Evolutionary conservation across 106 monocot genomes (phyloP), one percentile per base, ranked within the genome.

Genomic region (Cymbidium sinense): DNA sequence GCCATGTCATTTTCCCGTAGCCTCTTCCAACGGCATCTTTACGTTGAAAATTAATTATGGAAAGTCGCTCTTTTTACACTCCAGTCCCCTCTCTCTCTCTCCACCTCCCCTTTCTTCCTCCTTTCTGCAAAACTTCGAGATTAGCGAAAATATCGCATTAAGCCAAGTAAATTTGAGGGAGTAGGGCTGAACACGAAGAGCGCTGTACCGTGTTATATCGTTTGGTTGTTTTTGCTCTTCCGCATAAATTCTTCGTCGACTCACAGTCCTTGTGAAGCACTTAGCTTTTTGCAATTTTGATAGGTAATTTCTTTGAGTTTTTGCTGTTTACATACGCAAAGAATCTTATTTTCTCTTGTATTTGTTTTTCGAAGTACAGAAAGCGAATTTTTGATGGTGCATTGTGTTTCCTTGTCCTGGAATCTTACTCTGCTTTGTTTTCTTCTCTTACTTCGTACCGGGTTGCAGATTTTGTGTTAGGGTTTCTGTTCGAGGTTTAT

Each of bases 1-100:
- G 71, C 77, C 84, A 77, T 73, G 77, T 81, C 80, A 80, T 74
- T 13, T 58, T 71, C 39, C 74, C 78, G 77, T 81, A 62, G 37
- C 28, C 28, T 13, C 28, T 31, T 7, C 47, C 41, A 12, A 79
- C 78, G 47, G 71, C 39, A 20, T 7, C 3, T 55, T 61, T 41
- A 36, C 52, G 52, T 36, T 70, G 19, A 70, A 33, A 67, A 67
- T 13, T 29, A 67, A 33, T 67, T 17, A 33, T 33, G 31, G 10
- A 64, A 8, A 64, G 64, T 20, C 29, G 3, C 25, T 33, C 5
- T 33, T 33, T 67, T 67, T 6, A n/a, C 31, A 27, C 73, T 74
- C 37, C 23, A 43, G 17, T 70, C 2, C 75, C 29, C 80, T 72
- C 18, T 62, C 80, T 52, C 37, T 39, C 37, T 39, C 61, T 34